A percentile compares a stretch with the other conserved stretches of the same genome.
phyloP scores from a whole-genome alignment of 768 basidiomycete species.

The Chiua virens region DNA sequence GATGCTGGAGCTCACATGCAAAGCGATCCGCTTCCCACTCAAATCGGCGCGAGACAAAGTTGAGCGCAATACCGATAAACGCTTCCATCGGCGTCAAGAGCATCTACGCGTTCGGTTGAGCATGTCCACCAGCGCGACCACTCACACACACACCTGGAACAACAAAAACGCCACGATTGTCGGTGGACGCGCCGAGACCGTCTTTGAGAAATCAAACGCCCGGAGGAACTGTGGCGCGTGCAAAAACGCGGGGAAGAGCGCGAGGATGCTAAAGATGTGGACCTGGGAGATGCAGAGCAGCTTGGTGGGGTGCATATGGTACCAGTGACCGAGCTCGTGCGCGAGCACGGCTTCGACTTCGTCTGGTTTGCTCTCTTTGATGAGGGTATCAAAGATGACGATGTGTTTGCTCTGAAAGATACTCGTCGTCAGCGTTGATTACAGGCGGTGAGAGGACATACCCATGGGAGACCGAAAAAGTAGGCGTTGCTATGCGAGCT shows the following conservation, averaged over 20 bases:
- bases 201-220: conserved; percentile 76
- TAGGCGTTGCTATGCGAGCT: conserved; percentile 97
- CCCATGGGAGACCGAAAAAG: conserved; percentile 97
- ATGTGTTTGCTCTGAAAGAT: conserved; percentile 78
- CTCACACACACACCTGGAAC: conserved; percentile 57
- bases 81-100: conserved; percentile 80
- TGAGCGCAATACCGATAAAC: conserved; percentile 69
- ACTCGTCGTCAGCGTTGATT: not conserved
- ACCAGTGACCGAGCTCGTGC: conserved; percentile 98
- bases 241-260: conserved; percentile 88
- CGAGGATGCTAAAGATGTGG: conserved; percentile 84
- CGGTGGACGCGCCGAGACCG: conserved; percentile 64
- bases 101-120: conserved; percentile 46
- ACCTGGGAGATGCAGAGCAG: conserved; percentile 83
- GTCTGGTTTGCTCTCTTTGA: conserved; percentile 85
- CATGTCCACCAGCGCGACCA: not conserved
- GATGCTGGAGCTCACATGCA: conserved; percentile 68
- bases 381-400: conserved; percentile 96
- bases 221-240: conserved; percentile 74
- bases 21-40: conserved; percentile 94
- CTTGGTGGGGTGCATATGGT: conserved; percentile 86
- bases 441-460: conserved; percentile 33
- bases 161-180: conserved; percentile 85
- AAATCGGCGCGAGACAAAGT: conserved; percentile 80
- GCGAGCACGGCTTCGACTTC: conserved; percentile 98